These are phyloP conservation scores for Metschnikowia peoriensis DNA, from an alignment of 805 yeast species.

Conservation along the genomic window DNA sequence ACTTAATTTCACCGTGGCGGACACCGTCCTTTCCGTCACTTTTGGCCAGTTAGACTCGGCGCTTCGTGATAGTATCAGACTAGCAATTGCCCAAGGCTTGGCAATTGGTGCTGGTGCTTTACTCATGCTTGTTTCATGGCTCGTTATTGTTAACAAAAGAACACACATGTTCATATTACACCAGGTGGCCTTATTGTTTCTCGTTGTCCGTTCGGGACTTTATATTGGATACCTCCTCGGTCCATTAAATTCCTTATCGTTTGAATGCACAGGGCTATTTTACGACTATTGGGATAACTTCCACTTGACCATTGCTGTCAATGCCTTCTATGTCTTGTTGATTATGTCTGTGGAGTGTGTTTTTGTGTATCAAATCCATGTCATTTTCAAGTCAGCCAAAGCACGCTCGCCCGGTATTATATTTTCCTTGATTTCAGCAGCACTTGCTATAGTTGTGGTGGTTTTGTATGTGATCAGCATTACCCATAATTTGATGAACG, in stretches of 20 bases:
- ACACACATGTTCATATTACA: constrained; percentile 78
- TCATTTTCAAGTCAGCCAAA: constrained; percentile 66
- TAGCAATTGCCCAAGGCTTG: constrained; percentile 13
- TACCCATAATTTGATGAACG: constrained; percentile 37
- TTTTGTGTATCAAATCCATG: constrained; percentile 66
- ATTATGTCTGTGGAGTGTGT: constrained; percentile 62
- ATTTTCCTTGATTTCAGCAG: constrained; percentile 36
- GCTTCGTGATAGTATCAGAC: constrained; percentile 5
- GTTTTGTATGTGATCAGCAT: constrained; percentile 59
- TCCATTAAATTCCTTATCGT: constrained; percentile 49
- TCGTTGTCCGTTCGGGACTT: constrained; percentile 60
- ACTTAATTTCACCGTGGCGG: constrained; percentile 14
- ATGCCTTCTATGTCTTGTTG: constrained; percentile 58
- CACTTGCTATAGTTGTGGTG: constrained; percentile 52
- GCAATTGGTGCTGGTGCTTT: constrained; percentile 17
- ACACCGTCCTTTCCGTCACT: constrained; percentile 4
- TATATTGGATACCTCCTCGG: constrained; percentile 55
- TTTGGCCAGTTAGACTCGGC: constrained; percentile 12
- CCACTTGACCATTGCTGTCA: constrained; percentile 57
- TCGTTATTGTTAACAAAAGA: constrained; percentile 40
- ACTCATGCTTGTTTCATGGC: constrained; percentile 18
- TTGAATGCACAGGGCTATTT: constrained; percentile 35
- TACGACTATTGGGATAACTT: constrained; percentile 32
- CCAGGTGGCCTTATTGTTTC: constrained; percentile 53
- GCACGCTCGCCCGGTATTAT: constrained; percentile 40